Evolutionary conservation across 306 rosid species (phyloP).

Genomic region (Boehmeria nivea): DNA sequence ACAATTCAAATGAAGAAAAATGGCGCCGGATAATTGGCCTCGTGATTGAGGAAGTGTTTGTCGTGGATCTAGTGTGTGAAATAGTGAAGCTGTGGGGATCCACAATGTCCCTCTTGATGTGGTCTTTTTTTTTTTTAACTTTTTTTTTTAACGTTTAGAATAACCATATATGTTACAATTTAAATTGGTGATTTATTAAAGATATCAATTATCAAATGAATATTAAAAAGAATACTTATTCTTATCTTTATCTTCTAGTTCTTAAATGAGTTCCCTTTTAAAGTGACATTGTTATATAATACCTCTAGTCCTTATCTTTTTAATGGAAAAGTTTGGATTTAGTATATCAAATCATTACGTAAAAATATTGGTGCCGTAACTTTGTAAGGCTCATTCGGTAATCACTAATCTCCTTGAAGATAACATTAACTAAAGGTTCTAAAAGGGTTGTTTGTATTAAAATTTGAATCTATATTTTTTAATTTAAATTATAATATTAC

Average conservation of each 20-base stretch:
- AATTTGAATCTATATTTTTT: no score
- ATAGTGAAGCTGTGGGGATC: conserved; percentile 22
- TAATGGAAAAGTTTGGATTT: not conserved
- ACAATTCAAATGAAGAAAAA: not conserved
- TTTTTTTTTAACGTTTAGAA: not conserved
- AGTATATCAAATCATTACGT: no score
- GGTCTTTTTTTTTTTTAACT: not conserved
- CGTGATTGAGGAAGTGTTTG: conserved; percentile 32
- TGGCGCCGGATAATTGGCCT: conserved; percentile 26
- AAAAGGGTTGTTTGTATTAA: no score
- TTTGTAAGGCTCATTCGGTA: not conserved
- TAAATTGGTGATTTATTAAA: not conserved
- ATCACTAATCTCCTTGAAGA: no score
- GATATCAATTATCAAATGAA: no score
- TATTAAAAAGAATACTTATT: not conserved
- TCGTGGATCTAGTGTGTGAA: conserved; percentile 19
- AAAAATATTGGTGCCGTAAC: no score
- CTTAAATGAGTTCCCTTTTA: not conserved
- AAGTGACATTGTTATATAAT: not conserved
- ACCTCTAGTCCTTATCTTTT: not conserved
- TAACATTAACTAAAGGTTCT: no score
- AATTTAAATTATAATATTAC: no score
- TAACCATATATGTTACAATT: not conserved
- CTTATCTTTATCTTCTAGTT: not conserved
- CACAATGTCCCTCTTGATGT: conserved; percentile 23